Evolutionary conservation across 345 rosid species (phyloP).

Genomic region (Abelmoschus esculentus): DNA sequence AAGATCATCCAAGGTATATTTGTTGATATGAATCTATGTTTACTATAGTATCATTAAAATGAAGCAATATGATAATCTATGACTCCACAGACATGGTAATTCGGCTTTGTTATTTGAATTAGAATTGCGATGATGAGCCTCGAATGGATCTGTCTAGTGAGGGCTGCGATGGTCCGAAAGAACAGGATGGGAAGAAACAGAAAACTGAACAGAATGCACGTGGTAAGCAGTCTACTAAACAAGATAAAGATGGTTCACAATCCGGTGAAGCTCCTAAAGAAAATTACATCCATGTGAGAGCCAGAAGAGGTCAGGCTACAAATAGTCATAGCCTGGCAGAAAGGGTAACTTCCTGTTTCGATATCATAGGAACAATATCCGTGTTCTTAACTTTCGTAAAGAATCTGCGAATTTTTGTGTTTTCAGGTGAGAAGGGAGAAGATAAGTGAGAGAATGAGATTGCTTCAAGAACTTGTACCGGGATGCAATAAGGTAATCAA

Average conservation of each 20-base stretch:
- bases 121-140: constrained; percentile 48
- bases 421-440: constrained; percentile 81
- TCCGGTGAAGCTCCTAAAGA: constrained; percentile 68
- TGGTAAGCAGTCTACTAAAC: constrained; percentile 44
- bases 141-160: constrained; percentile 41
- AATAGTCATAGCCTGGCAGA: constrained; percentile 97
- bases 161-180: constrained; percentile 28
- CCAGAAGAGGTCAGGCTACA: constrained; percentile 94
- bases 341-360: constrained; percentile 45
- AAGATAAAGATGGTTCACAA: constrained; percentile 49
- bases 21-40: neutral
- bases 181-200: constrained; percentile 56
- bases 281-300: constrained; percentile 82
- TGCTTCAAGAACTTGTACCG: neutral
- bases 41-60: neutral
- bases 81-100: neutral
- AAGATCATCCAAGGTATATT: constrained; percentile 52
- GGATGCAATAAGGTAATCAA: constrained; percentile 63
- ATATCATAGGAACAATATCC: neutral
- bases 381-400: constrained; percentile 7
- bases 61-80: neutral
- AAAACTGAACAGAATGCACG: constrained; percentile 39
- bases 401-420: constrained; percentile 12
- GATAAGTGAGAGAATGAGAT: neutral
- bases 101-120: constrained; percentile 12